Evolutionary conservation across 768 basidiomycete genomes (phyloP), one percentile per base, ranked within the genome.

Genomic region (Polyporus arcularius): DNA sequence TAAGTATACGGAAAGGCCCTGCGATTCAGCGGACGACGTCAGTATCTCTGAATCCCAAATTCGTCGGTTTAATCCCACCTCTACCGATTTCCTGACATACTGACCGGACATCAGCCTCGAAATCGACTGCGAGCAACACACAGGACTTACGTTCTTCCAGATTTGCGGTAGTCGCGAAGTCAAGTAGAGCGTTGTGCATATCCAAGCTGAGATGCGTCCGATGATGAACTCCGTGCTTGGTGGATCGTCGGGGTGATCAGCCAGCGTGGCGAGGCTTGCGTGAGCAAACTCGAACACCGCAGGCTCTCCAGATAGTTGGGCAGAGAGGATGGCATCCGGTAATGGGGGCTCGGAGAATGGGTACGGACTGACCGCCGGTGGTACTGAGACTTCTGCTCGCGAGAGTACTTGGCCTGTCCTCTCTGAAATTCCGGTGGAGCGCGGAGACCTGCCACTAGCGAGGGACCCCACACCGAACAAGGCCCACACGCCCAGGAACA

Each of bases 141-240:
- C 8, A 52, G 21, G 26, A 86, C 94, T 72, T 73, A 97, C 96
- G 70, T 98, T 98, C 75, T 96, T 96, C 97, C 97, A 98, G 64
- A 99, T 97, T 73, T 99, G 97, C 21, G 97, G 97, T 68, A 99
- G 75, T 60, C 97, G 85, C 3, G 90, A 92, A 3, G 96, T 98
- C 39, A 99, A 78, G 74, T 99, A 99, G 15, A 98, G 78, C 0
- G 87, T 91, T 1, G 96, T 94, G 71, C 96, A 98, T 18, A 89
- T 70, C 97, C 97, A 99, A 9, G 97, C 96, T 56, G 90, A 94
- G 55, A 94, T 84, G 3, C 97, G 88, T 1, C 97, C 97, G 51
- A 98, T 76, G 28, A 94, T 70, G 50, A 84, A 88, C 68, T 94
- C 83, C 54, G 72, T 73, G 12, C 70, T 57, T 1, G 60, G 53